These are phyloP conservation scores for Penicillium paradoxum DNA, from an alignment of 495 filamentous ascomycete genomes.

Conservation along the genomic window DNA sequence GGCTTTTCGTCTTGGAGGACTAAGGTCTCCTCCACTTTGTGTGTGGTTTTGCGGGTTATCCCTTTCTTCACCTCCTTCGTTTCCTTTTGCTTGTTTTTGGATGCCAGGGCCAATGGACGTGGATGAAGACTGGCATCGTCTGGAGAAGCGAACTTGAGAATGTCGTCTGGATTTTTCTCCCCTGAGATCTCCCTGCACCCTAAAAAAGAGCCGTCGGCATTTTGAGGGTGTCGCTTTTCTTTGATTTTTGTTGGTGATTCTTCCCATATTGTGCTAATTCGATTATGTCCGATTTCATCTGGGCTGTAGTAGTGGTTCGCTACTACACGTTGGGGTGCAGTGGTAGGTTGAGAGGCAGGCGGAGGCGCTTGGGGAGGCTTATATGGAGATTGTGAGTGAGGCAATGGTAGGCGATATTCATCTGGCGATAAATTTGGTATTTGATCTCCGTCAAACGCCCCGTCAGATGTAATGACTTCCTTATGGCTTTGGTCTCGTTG, in stretches of 20 bases:
- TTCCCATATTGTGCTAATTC: constrained; percentile 39
- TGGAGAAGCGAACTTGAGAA: constrained; percentile 33
- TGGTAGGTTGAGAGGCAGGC: not conserved
- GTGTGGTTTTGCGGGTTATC: constrained; percentile 5
- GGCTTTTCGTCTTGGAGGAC: constrained; percentile 29
- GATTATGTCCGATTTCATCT: constrained; percentile 40
- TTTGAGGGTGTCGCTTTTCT: constrained; percentile 18
- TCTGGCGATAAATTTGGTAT: constrained; percentile 1
- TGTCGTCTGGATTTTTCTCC: constrained; percentile 40
- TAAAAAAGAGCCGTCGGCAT: constrained; percentile 44
- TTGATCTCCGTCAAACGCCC: constrained; percentile 21
- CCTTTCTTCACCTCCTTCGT: constrained; percentile 12
- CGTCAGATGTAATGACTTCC: constrained; percentile 19
- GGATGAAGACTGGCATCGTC: constrained; percentile 27
- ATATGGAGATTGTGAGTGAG: not conserved
- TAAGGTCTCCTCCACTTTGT: constrained; percentile 18
- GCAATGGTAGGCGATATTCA: constrained; percentile 3
- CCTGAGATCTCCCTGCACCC: constrained; percentile 41
- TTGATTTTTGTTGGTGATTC: constrained; percentile 28
- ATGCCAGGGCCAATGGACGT: constrained; percentile 18
- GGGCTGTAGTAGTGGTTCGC: constrained; percentile 35
- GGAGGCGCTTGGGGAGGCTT: not conserved
- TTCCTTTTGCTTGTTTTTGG: constrained; percentile 26
- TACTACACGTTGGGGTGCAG: not conserved
- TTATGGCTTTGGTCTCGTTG: constrained; percentile 8